Evolutionary conservation across 2,329 filamentous ascomycete genomes (phyloP).

Genomic region (Dactylellina drechsleri): DNA sequence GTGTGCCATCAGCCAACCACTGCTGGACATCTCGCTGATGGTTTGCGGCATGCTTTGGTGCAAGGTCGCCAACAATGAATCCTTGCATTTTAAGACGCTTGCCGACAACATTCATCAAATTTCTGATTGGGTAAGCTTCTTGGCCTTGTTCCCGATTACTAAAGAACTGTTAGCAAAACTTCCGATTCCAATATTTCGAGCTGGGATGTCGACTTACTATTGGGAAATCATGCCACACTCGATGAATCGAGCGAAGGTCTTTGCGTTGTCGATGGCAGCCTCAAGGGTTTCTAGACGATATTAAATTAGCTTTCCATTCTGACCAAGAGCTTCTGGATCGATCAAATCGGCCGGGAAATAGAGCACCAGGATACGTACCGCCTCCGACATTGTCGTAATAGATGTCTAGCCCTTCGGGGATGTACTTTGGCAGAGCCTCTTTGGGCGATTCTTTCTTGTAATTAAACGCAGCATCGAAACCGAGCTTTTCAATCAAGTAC

Average conservation of each 20-base stretch:
- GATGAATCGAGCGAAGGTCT: slow-evolving; percentile 73
- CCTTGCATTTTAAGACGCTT: slow-evolving; percentile 78
- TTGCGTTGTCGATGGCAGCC: slow-evolving; percentile 73
- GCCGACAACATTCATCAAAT: slow-evolving; percentile 71
- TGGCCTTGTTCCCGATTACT: slow-evolving; percentile 60
- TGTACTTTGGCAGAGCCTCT: slow-evolving; percentile 76
- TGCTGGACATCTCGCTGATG: slow-evolving; percentile 79
- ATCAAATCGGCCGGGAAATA: too few relatives aligned
- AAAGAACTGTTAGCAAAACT: neutral
- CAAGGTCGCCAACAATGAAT: slow-evolving; percentile 74
- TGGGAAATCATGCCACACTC: slow-evolving; percentile 77
- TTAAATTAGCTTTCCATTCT: slow-evolving; percentile 60
- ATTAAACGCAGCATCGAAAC: slow-evolving; percentile 82
- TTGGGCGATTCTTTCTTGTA: slow-evolving; percentile 82
- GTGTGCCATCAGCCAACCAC: slow-evolving; percentile 79
- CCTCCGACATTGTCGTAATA: slow-evolving; percentile 85
- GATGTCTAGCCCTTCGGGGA: slow-evolving; percentile 81
- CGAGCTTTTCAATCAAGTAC: slow-evolving; percentile 75
- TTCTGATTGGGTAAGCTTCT: slow-evolving; percentile 74
- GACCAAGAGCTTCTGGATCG: too few relatives aligned
- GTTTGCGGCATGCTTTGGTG: slow-evolving; percentile 68
- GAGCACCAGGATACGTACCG: slow-evolving; percentile 62
- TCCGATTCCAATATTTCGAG: neutral
- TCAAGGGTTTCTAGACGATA: slow-evolving; percentile 71
- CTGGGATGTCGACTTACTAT: slow-evolving; percentile 70